Conservation (phyloP, 306 rosid genomes). For the Lablab purpureus region DNA sequence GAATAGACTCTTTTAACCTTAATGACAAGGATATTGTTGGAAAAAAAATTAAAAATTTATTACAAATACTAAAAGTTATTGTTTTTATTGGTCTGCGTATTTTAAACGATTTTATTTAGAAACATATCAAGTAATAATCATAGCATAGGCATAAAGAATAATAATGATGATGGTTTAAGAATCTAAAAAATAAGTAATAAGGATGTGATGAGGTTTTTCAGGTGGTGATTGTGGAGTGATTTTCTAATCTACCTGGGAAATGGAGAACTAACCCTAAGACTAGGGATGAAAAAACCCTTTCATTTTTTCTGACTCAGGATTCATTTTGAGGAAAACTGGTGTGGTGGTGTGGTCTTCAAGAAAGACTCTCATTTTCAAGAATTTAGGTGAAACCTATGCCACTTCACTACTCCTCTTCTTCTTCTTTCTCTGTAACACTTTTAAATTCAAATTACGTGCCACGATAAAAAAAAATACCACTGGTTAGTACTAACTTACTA, state of each 20-base stretch:
- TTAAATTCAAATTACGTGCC: not conserved
- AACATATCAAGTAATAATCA: too few relatives aligned
- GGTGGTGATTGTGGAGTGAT: conserved; percentile 41
- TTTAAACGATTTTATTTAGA: too few relatives aligned
- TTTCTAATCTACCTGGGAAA: conserved; percentile 44
- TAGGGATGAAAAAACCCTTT: conserved; percentile 43
- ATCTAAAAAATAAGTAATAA: too few relatives aligned
- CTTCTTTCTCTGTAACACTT: not conserved
- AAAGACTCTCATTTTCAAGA: conserved; percentile 51
- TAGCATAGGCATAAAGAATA: too few relatives aligned
- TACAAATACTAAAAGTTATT: too few relatives aligned
- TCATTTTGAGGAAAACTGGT: conserved; percentile 25
- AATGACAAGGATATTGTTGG: too few relatives aligned
- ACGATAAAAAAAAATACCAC: not conserved
- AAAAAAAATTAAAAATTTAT: too few relatives aligned
- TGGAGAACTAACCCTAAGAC: conserved; percentile 35
- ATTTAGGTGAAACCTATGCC: conserved; percentile 39
- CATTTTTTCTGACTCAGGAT: conserved; percentile 18
- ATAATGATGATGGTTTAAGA: too few relatives aligned
- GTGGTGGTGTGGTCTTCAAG: conserved; percentile 54
- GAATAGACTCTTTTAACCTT: too few relatives aligned
- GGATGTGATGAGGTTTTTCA: conserved; percentile 18
- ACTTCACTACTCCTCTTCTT: conserved; percentile 17
- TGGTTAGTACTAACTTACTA: too few relatives aligned
- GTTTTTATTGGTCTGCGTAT: too few relatives aligned